Evolutionary conservation across 2,329 filamentous ascomycete species (phyloP), one percentile per base, ranked within the genome.

Genomic region (Xylaria multiplex): DNA sequence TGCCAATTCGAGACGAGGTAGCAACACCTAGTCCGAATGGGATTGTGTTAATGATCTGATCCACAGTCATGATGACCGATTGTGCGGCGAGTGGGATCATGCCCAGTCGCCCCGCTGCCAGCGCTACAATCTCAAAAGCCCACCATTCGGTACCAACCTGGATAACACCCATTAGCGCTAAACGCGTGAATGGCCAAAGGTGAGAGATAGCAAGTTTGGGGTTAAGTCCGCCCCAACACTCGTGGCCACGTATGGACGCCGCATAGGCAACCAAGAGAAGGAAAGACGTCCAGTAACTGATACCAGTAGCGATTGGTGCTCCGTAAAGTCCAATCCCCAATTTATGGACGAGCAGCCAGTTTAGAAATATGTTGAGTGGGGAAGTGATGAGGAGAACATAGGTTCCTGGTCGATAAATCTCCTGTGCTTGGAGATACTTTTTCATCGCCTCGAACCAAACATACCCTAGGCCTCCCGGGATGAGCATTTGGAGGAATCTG

Each of bases 111-210:
- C 93, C 93, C 5, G 93, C 93, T 1, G 91, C 92, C 0, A 96
- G 85, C 1, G 93, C 92, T 1, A 96, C 92, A 70, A 96, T 95
- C 79, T 96, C 93, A 72, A 97, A 97, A 0, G 93, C 93, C 93
- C 93, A 96, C 93, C 93, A 97, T 79, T 97, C 93, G 0, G 93
- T 96, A 3, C 92, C 93, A 5, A 97, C 91, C 69, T 96, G 93
- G 3, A 96, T 80, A 48, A 96, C 84, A 0, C 93, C 93, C 0
- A 96, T 82, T 14, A 91, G 78, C 0, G 93, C 92, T 3, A 97
- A 86, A 9, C 88, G 87, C 1, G 91, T 84, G 76, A 97, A 97
- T 0, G 88, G 88, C 16, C 85, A 80, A 16, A 91, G 82, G 72
- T 94, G 91, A 1, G 85, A 81, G n/a, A 91, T 75, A 1, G 90